These are phyloP conservation scores for Paramecium tetraurelia DNA, from an alignment of 73 alveolate species.

Conservation along the genomic window DNA sequence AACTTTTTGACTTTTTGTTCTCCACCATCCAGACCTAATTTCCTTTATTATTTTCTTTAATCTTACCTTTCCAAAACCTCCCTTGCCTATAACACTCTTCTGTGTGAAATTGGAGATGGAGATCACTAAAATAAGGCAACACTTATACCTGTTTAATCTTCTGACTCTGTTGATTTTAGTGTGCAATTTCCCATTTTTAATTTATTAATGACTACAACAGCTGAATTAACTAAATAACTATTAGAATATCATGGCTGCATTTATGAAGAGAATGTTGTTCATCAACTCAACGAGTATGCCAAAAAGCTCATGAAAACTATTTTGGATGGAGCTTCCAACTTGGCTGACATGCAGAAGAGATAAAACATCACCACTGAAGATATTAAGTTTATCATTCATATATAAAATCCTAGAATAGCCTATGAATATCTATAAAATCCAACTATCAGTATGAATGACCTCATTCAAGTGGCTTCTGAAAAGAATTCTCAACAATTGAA, in stretches of 20 bases:
- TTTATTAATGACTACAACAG: conserved; percentile 42
- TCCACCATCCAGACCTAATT: conserved; percentile 87
- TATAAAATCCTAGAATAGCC: not conserved
- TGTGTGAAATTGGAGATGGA: conserved; percentile 52
- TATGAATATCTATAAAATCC: conserved; percentile 19
- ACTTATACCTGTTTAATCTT: not conserved
- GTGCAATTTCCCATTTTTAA: conserved; percentile 50
- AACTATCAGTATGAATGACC: not conserved
- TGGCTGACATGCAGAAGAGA: conserved; percentile 33
- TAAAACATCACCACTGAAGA: conserved; percentile 7
- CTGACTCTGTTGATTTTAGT: conserved; percentile 40
- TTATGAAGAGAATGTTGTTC: conserved; percentile 41
- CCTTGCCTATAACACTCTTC: conserved; percentile 55
- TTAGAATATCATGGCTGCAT: conserved; percentile 30
- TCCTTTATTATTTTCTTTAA: not conserved
- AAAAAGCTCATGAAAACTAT: conserved; percentile 24
- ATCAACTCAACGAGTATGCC: conserved; percentile 37
- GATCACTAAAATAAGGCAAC: conserved; percentile 2
- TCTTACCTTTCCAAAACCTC: conserved; percentile 66
- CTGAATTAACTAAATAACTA: conserved; percentile 26
- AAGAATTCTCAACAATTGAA: not conserved
- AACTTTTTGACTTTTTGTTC: conserved; percentile 68
- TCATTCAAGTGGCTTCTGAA: not conserved
- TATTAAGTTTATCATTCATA: not conserved
- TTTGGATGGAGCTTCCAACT: not conserved